Percentiles rank a stretch among this genome's conserved stretches.
Evolutionary conservation across 208 protist species (phyloP).

Genomic region (Phytomonas francai): DNA sequence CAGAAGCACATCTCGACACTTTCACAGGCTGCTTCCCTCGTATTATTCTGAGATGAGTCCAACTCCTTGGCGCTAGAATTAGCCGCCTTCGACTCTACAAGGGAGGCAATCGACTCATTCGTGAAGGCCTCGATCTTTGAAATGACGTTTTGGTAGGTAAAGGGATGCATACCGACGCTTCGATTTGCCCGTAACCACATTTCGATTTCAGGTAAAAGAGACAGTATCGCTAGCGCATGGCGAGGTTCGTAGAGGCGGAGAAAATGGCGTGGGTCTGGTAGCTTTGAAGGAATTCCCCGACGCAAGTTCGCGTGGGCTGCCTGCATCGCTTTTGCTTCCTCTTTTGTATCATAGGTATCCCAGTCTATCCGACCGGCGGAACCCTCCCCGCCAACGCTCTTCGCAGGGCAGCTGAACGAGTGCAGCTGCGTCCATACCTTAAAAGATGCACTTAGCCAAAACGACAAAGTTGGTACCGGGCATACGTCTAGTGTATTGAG

Average conservation of each 20-base stretch:
- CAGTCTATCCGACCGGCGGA: neutral
- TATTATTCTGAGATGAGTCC: neutral
- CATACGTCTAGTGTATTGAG: constrained; percentile 1
- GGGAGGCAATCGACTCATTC: neutral
- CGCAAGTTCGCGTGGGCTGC: constrained; percentile 6
- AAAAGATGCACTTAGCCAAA: constrained; percentile 12
- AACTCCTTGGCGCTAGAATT: neutral
- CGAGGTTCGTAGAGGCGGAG: neutral
- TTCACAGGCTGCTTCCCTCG: neutral
- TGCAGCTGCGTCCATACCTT: neutral
- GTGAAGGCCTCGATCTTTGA: neutral
- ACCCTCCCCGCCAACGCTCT: neutral
- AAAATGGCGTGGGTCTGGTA: neutral
- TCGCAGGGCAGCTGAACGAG: neutral
- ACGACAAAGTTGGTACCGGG: constrained; percentile 8
- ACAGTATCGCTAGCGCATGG: constrained; percentile 18
- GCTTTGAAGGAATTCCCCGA: neutral
- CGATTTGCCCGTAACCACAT: constrained; percentile 17
- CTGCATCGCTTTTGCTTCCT: neutral
- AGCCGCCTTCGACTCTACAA: neutral
- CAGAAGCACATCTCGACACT: neutral
- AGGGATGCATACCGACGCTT: constrained; percentile 22
- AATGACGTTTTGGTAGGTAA: constrained; percentile 19
- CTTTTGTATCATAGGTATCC: neutral
- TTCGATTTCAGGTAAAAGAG: constrained; percentile 20